These are phyloP conservation scores for Biancaea sappan DNA, from an alignment of 306 rosid genomes.

Conservation along the genomic window DNA sequence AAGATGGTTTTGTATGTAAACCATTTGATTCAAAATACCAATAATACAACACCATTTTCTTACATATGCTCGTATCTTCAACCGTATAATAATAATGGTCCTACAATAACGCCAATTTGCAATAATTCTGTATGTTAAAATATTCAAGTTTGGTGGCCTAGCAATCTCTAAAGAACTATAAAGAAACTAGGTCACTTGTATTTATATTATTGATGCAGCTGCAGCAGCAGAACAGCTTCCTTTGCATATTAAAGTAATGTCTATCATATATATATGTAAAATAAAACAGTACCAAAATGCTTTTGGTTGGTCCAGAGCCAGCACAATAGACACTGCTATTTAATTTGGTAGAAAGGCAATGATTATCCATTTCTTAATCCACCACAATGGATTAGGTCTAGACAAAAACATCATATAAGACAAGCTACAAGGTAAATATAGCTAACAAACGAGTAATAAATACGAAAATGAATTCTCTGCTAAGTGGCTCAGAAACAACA, in stretches of 20 bases:
- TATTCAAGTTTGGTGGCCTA: slow-evolving; percentile 11
- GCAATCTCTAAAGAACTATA: neutral
- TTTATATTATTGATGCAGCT: slow-evolving; percentile 12
- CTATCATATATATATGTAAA: neutral
- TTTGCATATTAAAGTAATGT: neutral
- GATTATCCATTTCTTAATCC: neutral
- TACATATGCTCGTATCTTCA: neutral
- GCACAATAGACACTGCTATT: neutral
- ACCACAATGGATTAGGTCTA: neutral
- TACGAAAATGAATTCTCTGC: too few relatives aligned
- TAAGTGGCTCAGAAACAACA: too few relatives aligned
- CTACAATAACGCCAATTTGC: too few relatives aligned
- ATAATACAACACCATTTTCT: neutral
- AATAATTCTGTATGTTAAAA: slow-evolving; percentile 10
- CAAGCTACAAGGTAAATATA: too few relatives aligned
- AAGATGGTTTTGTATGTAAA: neutral
- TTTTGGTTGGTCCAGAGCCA: neutral
- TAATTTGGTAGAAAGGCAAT: neutral
- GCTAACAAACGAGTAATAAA: too few relatives aligned
- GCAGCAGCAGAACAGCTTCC: neutral
- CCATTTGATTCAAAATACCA: too few relatives aligned
- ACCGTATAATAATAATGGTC: slow-evolving; percentile 24
- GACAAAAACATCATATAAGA: too few relatives aligned
- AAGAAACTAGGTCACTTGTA: too few relatives aligned
- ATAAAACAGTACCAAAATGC: neutral